Conservation (phyloP, 169 alveolate genomes). For the Plasmodium berghei region DNA sequence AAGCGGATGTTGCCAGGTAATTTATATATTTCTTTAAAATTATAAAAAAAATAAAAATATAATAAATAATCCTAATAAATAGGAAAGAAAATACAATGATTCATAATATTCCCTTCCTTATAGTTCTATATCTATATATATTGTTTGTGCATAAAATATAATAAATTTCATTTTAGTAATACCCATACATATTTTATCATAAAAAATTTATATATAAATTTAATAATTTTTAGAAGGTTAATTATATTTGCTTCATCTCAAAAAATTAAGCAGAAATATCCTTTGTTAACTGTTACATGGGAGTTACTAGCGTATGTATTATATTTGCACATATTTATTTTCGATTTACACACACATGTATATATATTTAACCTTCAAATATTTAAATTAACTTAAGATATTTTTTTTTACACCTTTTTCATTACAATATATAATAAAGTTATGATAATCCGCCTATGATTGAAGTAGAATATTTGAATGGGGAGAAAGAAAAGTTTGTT, state of each 20-base stretch:
- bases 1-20: constrained; percentile 76
- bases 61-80: background rate
- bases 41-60: background rate
- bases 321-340: background rate
- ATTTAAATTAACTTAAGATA: background rate
- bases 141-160: too few relatives aligned
- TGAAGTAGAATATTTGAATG: constrained; percentile 65
- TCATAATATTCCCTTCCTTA: background rate
- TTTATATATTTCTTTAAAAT: background rate
- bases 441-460: constrained; percentile 75
- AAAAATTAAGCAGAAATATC: constrained; percentile 80
- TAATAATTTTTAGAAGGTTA: constrained; percentile 74
- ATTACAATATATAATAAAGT: constrained; percentile 8
- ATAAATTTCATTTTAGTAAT: background rate
- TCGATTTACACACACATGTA: background rate
- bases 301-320: constrained; percentile 81
- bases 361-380: background rate
- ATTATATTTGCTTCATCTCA: constrained; percentile 84
- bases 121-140: background rate
- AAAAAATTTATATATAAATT: background rate
- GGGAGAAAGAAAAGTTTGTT: constrained; percentile 37
- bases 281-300: constrained; percentile 85
- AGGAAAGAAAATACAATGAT: background rate
- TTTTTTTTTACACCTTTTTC: background rate
- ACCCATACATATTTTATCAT: background rate